Evolutionary conservation across 805 yeast species (phyloP), one percentile per base, ranked within the genome.

Genomic region (Pichia cephalocereana): DNA sequence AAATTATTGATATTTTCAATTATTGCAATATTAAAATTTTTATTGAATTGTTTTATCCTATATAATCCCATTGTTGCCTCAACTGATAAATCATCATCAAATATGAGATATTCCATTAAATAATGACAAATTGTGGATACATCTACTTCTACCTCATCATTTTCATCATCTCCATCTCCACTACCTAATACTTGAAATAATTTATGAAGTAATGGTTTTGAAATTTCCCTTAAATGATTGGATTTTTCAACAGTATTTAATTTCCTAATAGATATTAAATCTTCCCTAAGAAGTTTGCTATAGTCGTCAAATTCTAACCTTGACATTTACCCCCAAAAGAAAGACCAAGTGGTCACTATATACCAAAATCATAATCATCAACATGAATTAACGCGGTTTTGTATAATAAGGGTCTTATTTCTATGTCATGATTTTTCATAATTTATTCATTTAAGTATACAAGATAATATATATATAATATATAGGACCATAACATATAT

Each of bases 1-100:
- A 52, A 23, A 19, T 60, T 59, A 9, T 59, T 64, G 10, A 57
- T 38, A 37, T 47, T 44, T n/a, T 32, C 52, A 4, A 17, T 31
- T 10, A 51, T 38, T 6, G 30, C 31, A 2, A 18, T 5, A 7
- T 36, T 38, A 6, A 40, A 9, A 34, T 48, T 36, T 6, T 23
- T 18, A 18, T 36, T 37, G 1, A 40, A 11, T 4, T 17, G 19
- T 18, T 43, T 40, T 18, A 47, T 10, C n/a, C 31, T 27, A 8
- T 26, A 47, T 14, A 47, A 31, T 17, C 41, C n/a, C 44, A 47
- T 40, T 17, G 36, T 19, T 9, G 50, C 37, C n/a, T 44, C 45
- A 18, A 47, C 34, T 11, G 50, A 19, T 26, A 40, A 36, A 7
- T 14, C 23, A 31, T 44, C 11, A 15, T 47, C 42, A 28, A 23